A percentile compares a stretch with the other conserved stretches of the same genome.
Evolutionary conservation across 2,329 filamentous ascomycete genomes (phyloP).

Genomic region (Ophiostoma perfectum): DNA sequence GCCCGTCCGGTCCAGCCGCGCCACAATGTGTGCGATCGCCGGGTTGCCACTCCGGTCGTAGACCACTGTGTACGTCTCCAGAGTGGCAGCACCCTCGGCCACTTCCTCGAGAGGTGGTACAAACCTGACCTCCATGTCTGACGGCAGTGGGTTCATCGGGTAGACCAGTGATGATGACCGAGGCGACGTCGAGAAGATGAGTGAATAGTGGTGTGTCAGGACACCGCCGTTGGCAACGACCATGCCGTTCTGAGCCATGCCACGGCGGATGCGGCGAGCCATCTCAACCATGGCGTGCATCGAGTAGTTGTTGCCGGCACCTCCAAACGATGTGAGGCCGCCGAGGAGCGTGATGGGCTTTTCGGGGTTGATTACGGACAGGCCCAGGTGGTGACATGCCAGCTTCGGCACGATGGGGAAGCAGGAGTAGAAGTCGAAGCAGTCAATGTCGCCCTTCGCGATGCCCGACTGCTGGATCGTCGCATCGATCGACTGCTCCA

Average conservation of each 20-base stretch:
- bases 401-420: slow-evolving; percentile 24
- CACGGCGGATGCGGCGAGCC: slow-evolving; percentile 16
- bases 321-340: slow-evolving; percentile 23
- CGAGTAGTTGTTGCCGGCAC: slow-evolving; percentile 25
- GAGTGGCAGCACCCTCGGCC: slow-evolving; percentile 11
- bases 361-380: slow-evolving; percentile 5
- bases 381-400: slow-evolving; percentile 20
- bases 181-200: slow-evolving; percentile 14
- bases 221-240: slow-evolving; percentile 22
- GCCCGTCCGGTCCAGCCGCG: background rate
- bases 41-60: slow-evolving; percentile 16
- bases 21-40: slow-evolving; percentile 11
- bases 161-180: background rate
- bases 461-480: slow-evolving; percentile 19
- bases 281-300: slow-evolving; percentile 23
- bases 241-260: slow-evolving; percentile 14
- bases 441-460: slow-evolving; percentile 12
- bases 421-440: slow-evolving; percentile 23
- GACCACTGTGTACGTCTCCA: slow-evolving; percentile 21
- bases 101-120: slow-evolving; percentile 4
- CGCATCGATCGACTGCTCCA: slow-evolving; percentile 20
- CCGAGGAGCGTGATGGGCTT: slow-evolving; percentile 22
- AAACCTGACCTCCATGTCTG: background rate
- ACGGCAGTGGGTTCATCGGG: slow-evolving; percentile 18
- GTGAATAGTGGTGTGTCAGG: slow-evolving; percentile 21